These are phyloP conservation scores for Aspergillus fructus DNA, from an alignment of 2,329 filamentous ascomycete genomes.

Conservation along the genomic window DNA sequence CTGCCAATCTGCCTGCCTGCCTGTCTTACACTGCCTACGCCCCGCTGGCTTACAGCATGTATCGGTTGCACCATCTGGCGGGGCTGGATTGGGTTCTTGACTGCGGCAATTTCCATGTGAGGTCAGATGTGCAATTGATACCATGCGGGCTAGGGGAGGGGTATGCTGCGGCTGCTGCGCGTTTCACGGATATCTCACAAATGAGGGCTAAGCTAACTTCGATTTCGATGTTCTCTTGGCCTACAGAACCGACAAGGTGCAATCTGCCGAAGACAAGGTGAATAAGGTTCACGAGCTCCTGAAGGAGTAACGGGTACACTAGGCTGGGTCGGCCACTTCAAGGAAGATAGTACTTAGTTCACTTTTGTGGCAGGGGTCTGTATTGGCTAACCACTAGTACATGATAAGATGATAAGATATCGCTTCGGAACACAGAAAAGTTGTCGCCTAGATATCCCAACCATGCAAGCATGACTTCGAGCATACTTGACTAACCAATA, in stretches of 20 bases:
- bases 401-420: not conserved
- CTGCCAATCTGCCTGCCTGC: not conserved
- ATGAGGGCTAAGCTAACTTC: slow-evolving; percentile 10
- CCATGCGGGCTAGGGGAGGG: not conserved
- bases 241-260: slow-evolving; percentile 76
- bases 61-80: not conserved
- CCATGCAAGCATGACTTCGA: not conserved
- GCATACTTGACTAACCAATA: not conserved
- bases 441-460: not conserved
- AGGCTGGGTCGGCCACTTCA: not conserved
- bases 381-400: not conserved
- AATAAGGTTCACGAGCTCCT: slow-evolving; percentile 57
- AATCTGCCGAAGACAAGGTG: slow-evolving; percentile 80
- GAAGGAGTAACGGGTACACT: slow-evolving; percentile 23
- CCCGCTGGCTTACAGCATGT: not conserved
- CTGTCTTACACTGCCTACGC: not conserved
- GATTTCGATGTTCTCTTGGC: not conserved
- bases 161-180: not conserved
- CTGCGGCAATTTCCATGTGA: not conserved
- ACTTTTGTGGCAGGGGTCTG: not conserved
- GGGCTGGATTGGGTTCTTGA: too few relatives aligned
- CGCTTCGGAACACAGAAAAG: not conserved
- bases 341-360: not conserved
- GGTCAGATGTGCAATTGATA: not conserved
- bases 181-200: not conserved